These are phyloP conservation scores for Leishmania turanica DNA, from an alignment of 208 protist genomes.

Conservation along the genomic window DNA sequence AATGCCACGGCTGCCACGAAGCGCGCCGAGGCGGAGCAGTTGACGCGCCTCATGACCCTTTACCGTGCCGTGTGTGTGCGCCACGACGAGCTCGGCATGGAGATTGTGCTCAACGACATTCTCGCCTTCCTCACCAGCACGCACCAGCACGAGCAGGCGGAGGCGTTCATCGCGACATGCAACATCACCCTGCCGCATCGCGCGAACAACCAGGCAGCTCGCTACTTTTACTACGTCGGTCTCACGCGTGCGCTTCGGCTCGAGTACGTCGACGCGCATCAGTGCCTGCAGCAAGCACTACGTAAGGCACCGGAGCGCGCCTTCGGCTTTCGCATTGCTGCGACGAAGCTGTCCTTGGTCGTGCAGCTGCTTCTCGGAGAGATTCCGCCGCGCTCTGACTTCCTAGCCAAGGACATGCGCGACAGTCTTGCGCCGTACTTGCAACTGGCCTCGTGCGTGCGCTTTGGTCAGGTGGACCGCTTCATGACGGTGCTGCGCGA, in stretches of 20 bases:
- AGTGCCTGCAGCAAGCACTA: slow-evolving; percentile 94
- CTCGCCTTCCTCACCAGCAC: slow-evolving; percentile 73
- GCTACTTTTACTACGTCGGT: slow-evolving; percentile 96
- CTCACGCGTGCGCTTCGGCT: slow-evolving; percentile 96
- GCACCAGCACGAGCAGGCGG: slow-evolving; percentile 83
- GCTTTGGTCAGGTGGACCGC: slow-evolving; percentile 93
- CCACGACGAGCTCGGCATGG: slow-evolving; percentile 87
- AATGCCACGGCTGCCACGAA: slow-evolving; percentile 22
- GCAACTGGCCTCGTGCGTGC: slow-evolving; percentile 94
- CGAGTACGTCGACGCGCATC: slow-evolving; percentile 95
- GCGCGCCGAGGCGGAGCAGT: slow-evolving; percentile 44
- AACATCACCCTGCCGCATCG: slow-evolving; percentile 81
- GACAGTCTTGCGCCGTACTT: slow-evolving; percentile 93
- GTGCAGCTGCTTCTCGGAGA: slow-evolving; percentile 98
- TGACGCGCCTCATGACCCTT: slow-evolving; percentile 75
- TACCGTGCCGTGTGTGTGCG: slow-evolving; percentile 85
- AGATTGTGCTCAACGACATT: slow-evolving; percentile 89
- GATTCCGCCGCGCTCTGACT: slow-evolving; percentile 95
- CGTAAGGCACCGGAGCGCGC: slow-evolving; percentile 97
- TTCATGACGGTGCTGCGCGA: slow-evolving; percentile 95
- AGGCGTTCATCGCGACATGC: slow-evolving; percentile 85
- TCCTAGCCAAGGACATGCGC: slow-evolving; percentile 88
- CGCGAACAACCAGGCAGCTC: slow-evolving; percentile 93
- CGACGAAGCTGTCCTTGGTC: slow-evolving; percentile 95
- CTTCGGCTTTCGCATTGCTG: slow-evolving; percentile 93